A percentile compares a stretch with the other conserved stretches of the same genome.
Evolutionary conservation across 306 rosid genomes (phyloP).

Genomic region (Herpetospermum pedunculosum): DNA sequence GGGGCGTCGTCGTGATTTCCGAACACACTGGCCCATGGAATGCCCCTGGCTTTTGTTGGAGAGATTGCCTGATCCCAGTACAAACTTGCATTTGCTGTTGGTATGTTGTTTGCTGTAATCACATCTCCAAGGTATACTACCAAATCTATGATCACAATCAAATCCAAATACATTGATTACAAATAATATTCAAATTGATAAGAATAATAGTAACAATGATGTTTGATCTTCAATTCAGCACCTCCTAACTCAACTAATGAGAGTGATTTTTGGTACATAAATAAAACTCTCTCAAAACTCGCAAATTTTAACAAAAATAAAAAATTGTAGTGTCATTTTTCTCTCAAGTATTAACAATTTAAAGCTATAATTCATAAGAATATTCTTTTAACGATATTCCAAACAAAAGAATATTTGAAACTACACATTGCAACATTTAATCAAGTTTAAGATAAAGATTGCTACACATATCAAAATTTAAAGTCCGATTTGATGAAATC

Average conservation of each 20-base stretch:
- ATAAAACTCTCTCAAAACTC: no score
- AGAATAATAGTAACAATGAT: background rate
- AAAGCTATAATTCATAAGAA: background rate
- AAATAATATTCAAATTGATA: background rate
- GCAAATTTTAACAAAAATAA: no score
- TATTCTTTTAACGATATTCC: background rate
- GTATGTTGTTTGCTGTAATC: conserved; percentile 68
- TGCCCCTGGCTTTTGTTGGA: conserved; percentile 53
- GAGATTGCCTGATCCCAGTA: conserved; percentile 74
- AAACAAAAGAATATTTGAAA: no score
- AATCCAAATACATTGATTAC: background rate
- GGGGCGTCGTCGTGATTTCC: conserved; percentile 87
- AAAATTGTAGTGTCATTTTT: no score
- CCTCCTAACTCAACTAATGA: no score
- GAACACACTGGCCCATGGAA: conserved; percentile 70
- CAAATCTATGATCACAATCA: conserved; percentile 40
- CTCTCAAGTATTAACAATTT: no score
- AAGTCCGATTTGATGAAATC: background rate
- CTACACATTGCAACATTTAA: background rate
- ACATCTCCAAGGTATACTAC: conserved; percentile 86
- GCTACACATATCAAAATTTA: no score
- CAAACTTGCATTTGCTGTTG: conserved; percentile 55
- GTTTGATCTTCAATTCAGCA: no score
- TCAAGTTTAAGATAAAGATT: background rate
- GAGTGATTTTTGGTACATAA: no score